Base-by-base conservation (phyloP, 2,329 filamentous ascomycete genomes). In the Aspergillus transmontanensis region DNA sequence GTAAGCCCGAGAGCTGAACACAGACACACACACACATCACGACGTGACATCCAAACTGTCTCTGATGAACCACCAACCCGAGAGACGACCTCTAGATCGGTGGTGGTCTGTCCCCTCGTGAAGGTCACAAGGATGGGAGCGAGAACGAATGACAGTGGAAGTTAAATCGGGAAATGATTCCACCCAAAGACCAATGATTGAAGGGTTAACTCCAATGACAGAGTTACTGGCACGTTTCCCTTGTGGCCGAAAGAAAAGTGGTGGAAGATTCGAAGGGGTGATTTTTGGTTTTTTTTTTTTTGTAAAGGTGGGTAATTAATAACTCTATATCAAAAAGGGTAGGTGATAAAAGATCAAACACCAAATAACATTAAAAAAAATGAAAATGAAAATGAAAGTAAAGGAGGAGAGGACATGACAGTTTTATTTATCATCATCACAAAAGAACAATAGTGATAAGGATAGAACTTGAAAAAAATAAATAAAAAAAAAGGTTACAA, bases 261-360 rank as follows among this genome's bases (percentile, higher is more conserved):
- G 19, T 43, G 56, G 30, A 48, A 48, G 53, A 57, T 39, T 30
- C 43, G 19, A 61, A 26, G 39, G 39, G 28, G 30, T 41, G 19
- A 36, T 16, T 36, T 36, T 16, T 34, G 34, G 34, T 39, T 9
- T 19, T n/a, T 41, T 41, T 43, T 14, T n/a, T 41, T 41, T 43
- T 14, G 14, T 57, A 43, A 57, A 32, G 45, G 53, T 54, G 36
- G 30, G 23, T 54, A 59, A 59, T 59, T 59, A 53, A 59, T 59
- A 51, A 51, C 26, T 59, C 51, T 53, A 54, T 59, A 50, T 53
- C 48, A 23, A 34, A 36, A 41, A 61, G n/a, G 21, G 11, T 55
- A 23, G 51, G 48, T 10, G 28, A 14, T 34, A n/a, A 19, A 23
- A 28, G 12, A 43, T 19, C 30, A 34, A 41, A 36, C 34, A 19